Base-by-base conservation (phyloP, 2,329 filamentous ascomycete genomes). In the Xylariales sp. region DNA sequence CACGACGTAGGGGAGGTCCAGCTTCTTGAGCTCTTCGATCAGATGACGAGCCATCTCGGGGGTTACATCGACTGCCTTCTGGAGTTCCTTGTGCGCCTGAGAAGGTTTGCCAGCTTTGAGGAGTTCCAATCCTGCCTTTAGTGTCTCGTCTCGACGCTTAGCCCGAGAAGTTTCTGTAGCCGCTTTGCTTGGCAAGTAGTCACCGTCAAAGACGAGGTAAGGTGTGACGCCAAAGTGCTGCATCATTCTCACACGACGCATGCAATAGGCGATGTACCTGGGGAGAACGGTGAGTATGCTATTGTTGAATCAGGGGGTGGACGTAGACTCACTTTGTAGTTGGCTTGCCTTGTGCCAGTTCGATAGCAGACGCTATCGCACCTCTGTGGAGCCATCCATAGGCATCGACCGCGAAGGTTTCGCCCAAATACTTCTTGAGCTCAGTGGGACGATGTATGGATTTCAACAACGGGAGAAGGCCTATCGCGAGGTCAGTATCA, bases 381-480 rank as follows among this genome's bases (percentile, higher is more conserved):
- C 90, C 94, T 52, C 93, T 84, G 64, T 98, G 93, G 42, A 98
- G 81, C 93, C 94, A 98, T 61, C 91, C 93, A 73, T 98, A 98
- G 43, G 86, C 91, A 63, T 98, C 93, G 25, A 98, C 83, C n/a
- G 86, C 94, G 34, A 98, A 76, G 1, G 86, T 95, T 65, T 95
- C 83, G 38, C 91, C 93, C 10, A 78, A 70, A 63, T 86, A 96
- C 57, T 89, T 89, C 61, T 89, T 94, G 46, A 98, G 73, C 53
- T 88, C 86, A 38, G 80, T 86, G 58, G 86, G 86, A 58, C 86
- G 89, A 46, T 98, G 93, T 41, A 98, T 97, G 33, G 93, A 97
- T 66, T 97, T 97, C 46, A 98, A 80, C 46, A 97, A 74, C 27
- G 88, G 88, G 24, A 97, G 76, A 40, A 98, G 79, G 32, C 93